A percentile compares a stretch with the other conserved stretches of the same genome.
phyloP scores from a whole-genome alignment of 2,329 filamentous ascomycete genomes.

The Alternaria viburni region DNA sequence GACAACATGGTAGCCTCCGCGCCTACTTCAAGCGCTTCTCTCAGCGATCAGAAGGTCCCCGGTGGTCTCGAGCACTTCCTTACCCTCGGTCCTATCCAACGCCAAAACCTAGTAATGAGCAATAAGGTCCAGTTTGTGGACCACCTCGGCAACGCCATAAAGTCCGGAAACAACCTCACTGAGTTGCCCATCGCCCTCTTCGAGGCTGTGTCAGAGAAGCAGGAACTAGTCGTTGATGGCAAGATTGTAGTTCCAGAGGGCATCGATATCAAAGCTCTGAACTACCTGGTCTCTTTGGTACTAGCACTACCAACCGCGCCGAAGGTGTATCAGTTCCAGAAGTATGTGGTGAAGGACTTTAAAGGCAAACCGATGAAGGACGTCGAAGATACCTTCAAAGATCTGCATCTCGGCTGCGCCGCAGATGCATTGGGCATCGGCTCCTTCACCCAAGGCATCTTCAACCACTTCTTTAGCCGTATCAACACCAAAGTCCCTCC shows the following conservation, averaged over 20 bases:
- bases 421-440: conserved; percentile 8
- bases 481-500: not conserved
- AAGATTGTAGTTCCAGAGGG: not conserved
- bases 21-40: not conserved
- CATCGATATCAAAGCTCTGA: not conserved
- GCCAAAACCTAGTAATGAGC: not conserved
- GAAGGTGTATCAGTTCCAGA: not conserved
- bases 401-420: conserved; percentile 3
- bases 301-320: not conserved
- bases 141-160: not conserved
- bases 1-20: not conserved
- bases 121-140: not conserved
- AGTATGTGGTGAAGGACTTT: not conserved
- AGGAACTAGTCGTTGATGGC: not conserved
- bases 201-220: not conserved
- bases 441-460: conserved; percentile 4
- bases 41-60: not conserved
- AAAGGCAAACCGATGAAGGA: not conserved
- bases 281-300: not conserved
- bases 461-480: conserved; percentile 6
- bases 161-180: not conserved
- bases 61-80: not conserved
- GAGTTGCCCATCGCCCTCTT: not conserved
- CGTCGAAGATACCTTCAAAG: not conserved
- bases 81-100: not conserved